A percentile compares a stretch with the other conserved stretches of the same genome.
Evolutionary conservation across 2,329 filamentous ascomycete species (phyloP).

Genomic region (Clonostachys byssicola): DNA sequence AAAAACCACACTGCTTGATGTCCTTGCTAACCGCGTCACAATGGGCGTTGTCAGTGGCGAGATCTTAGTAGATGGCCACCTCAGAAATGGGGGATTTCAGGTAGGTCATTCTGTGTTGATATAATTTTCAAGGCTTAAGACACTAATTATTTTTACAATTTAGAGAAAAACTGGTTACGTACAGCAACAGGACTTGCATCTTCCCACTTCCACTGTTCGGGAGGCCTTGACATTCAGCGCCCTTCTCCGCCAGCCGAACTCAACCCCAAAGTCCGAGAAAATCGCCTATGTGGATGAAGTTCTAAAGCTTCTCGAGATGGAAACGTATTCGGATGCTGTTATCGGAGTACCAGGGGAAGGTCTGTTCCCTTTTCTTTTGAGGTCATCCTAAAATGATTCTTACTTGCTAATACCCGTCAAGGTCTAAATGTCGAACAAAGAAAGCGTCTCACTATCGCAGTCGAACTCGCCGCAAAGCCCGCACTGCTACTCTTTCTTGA

Average conservation of each 20-base stretch:
- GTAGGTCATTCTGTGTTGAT: no score
- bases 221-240: slow-evolving; percentile 87
- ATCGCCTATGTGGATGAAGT: slow-evolving; percentile 53
- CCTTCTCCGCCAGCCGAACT: slow-evolving; percentile 74
- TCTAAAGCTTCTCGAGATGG: slow-evolving; percentile 46
- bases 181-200: slow-evolving; percentile 53
- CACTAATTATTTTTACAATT: slow-evolving; percentile 59
- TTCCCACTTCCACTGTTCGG: slow-evolving; percentile 43
- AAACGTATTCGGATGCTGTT: slow-evolving; percentile 46
- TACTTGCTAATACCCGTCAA: slow-evolving; percentile 27
- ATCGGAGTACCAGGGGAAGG: slow-evolving; percentile 31
- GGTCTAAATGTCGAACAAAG: slow-evolving; percentile 36
- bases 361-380: slow-evolving; percentile 8
- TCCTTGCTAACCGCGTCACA: slow-evolving; percentile 61
- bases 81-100: slow-evolving; percentile 54
- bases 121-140: slow-evolving; percentile 33
- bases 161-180: slow-evolving; percentile 67
- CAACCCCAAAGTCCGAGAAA: slow-evolving; percentile 72
- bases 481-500: slow-evolving; percentile 43
- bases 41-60: slow-evolving; percentile 65
- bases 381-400: no score
- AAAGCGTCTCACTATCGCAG: slow-evolving; percentile 40
- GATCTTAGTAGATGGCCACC: slow-evolving; percentile 61
- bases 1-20: slow-evolving; percentile 60
- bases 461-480: slow-evolving; percentile 30